These are phyloP conservation scores for Blastobotrys petasosporus DNA, from an alignment of 1,139 yeast genomes.

Conservation along the genomic window DNA sequence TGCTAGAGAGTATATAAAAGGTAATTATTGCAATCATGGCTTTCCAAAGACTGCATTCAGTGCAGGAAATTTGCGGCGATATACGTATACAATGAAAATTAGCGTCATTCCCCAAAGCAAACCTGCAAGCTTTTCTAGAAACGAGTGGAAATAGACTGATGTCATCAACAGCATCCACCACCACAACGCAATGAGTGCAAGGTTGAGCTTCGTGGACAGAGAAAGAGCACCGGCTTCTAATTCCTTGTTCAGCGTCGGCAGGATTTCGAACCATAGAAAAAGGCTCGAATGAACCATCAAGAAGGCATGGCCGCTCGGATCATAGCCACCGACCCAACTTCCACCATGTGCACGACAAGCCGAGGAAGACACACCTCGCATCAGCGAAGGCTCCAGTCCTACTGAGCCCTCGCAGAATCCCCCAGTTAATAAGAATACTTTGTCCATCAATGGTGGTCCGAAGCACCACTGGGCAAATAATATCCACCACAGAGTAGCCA, in stretches of 20 bases:
- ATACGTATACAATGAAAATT: conserved; percentile 37
- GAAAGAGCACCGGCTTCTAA: conserved; percentile 1
- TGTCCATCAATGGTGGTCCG: conserved; percentile 87
- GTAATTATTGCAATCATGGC: neutral
- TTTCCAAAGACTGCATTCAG: conserved; percentile 12
- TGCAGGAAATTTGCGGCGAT: conserved; percentile 25
- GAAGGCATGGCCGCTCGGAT: conserved; percentile 93
- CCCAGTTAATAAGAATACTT: conserved; percentile 72
- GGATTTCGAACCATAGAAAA: conserved; percentile 61
- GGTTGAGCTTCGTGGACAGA: conserved; percentile 32
- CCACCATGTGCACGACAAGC: conserved; percentile 62
- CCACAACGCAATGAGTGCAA: conserved; percentile 54
- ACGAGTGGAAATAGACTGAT: conserved; percentile 75
- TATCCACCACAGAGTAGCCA: conserved; percentile 73
- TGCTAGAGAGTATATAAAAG: too few species aligned
- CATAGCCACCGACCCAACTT: conserved; percentile 87
- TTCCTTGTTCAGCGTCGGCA: conserved; percentile 28
- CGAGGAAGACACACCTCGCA: conserved; percentile 35
- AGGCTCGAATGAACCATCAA: conserved; percentile 66
- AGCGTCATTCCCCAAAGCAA: conserved; percentile 54
- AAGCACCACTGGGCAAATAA: conserved; percentile 85
- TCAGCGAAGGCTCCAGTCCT: conserved; percentile 9
- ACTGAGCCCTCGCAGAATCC: conserved; percentile 53
- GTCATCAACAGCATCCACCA: conserved; percentile 87
- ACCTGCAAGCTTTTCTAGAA: conserved; percentile 67